Evolutionary conservation across 495 filamentous ascomycete genomes (phyloP), one percentile per base, ranked within the genome.

Genomic region (Penicillium daleae): DNA sequence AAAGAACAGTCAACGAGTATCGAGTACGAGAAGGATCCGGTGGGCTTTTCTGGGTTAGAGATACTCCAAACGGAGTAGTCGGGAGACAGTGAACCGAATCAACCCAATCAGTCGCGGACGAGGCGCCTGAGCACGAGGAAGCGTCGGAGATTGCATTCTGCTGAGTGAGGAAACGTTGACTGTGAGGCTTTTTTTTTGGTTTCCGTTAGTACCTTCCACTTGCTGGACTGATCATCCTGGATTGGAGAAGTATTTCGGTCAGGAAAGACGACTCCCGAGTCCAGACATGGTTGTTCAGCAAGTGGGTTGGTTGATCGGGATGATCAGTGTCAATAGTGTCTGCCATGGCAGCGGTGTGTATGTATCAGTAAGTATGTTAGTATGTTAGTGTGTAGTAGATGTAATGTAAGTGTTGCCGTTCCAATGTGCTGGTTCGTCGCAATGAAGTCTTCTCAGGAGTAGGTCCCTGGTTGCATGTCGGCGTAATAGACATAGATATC

Each of bases 61-160:
- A 46, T 24, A 22, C 42, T 46, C 19, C 42, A 46, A 46, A 2
- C 12, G 42, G 42, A 46, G 42, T 46, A 46, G 42, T 46, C 21
- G 21, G 33, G 21, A 15, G 21, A 2, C 35, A 33, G 48, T 15
- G 17, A 6, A 52, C 17, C 33, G 44, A 22, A 51, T n/a, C n/a
- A 6, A 52, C 60, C 60, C 19, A 31, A 63, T 46, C 13, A n/a
- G 55, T 46, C 46, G 54, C 53, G 54, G 60, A 33, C 15, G 27
- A 17, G 19, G 19, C 21, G 19, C 54, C 37, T 35, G 53, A 29
- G 24, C 44, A 52, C 54, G 24, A 32, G 24, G 7, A 57, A 57
- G 17, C 49, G 4, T 57, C 60, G 60, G 60, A 63, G 54, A 58
- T 63, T 58, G 60, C 31, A 57, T 33, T 15, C 27, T 54, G 40